Percentiles rank a stretch among this genome's conserved stretches.
Evolutionary conservation across 2,329 filamentous ascomycete genomes (phyloP).

Genomic region (Capronia coronata): DNA sequence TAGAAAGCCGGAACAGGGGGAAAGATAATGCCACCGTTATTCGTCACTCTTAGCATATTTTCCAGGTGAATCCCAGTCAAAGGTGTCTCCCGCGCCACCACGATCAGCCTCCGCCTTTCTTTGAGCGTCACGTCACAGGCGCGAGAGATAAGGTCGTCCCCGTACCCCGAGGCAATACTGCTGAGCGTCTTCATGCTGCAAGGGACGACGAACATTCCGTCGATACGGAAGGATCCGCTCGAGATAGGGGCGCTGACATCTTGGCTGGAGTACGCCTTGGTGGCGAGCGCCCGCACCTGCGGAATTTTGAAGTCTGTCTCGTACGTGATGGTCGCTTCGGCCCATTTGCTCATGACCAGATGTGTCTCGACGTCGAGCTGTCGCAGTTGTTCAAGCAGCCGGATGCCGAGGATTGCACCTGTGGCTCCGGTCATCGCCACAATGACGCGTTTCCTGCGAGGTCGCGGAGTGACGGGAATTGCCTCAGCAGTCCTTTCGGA

Average conservation of each 20-base stretch:
- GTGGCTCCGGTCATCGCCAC: slow-evolving; percentile 33
- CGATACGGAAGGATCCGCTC: slow-evolving; percentile 25
- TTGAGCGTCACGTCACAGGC: slow-evolving; percentile 42
- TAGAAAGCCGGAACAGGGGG: slow-evolving; percentile 45
- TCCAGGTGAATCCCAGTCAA: slow-evolving; percentile 22
- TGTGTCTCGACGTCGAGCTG: slow-evolving; percentile 29
- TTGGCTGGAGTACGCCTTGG: slow-evolving; percentile 21
- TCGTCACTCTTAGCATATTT: slow-evolving; percentile 11
- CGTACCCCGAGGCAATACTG: slow-evolving; percentile 35
- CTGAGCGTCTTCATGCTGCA: slow-evolving; percentile 45
- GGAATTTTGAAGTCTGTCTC: slow-evolving; percentile 16
- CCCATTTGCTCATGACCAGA: slow-evolving; percentile 32
- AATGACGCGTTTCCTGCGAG: slow-evolving; percentile 22
- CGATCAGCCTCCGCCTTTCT: slow-evolving; percentile 35
- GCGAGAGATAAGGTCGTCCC: slow-evolving; percentile 39
- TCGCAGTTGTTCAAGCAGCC: slow-evolving; percentile 28
- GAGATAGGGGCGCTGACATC: slow-evolving; percentile 30
- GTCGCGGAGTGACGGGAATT: no score
- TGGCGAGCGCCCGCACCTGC: slow-evolving; percentile 16
- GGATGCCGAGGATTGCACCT: slow-evolving; percentile 30
- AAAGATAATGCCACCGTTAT: slow-evolving; percentile 39
- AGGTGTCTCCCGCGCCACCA: slow-evolving; percentile 39
- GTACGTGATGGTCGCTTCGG: slow-evolving; percentile 27
- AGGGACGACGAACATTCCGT: slow-evolving; percentile 43
- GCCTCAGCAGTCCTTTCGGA: no score